Base-by-base conservation (phyloP, 2,329 filamentous ascomycete genomes). In the Clonostachys rosea region DNA sequence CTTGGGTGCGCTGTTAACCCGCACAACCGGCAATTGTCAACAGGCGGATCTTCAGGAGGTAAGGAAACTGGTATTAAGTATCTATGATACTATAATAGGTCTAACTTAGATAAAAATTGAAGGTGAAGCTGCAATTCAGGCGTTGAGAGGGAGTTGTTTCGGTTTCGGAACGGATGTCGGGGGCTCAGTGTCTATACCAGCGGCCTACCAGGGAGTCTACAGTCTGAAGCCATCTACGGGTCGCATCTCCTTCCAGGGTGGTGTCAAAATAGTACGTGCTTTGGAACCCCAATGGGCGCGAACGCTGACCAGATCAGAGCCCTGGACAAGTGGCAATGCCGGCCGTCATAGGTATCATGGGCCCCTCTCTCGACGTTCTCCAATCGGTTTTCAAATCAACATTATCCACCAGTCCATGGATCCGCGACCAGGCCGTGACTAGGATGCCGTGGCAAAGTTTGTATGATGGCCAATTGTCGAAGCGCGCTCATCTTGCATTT, bases 81-180 rank as follows among this genome's bases (percentile, higher is more conserved):
- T 30, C 9, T 30, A 30, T 1, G 3, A 4, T 30, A 30, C 24
- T 30, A 9, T 3, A 3, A 10, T 10, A 30, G 9, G 24, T 10
- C 24, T 30, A 30, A 30, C 24, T 9, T 9, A 2, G 9, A 9
- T 9, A 2, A 30, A 30, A 8, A 9, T 30, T 24, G 7, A 67
- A 5, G 67, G 65, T 0, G 92, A 96, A 67, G 80, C 80, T 5
- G 91, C 91, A 0, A 71, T 96, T 4, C 73, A 96, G 4, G 91
- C 91, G 2, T 79, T 89, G 43, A 87, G 87, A 37, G 90, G 89
- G 41, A 78, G 91, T 37, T 95, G 96, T 50, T 60, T 10, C 59
- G 91, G 91, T 37, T 86, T 96, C 54, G 94, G 94, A 16, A 97
- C 94, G 16, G 94, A 99, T 62, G 97, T 91, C 0, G 91, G 91